phyloP scores from a whole-genome alignment of 257 asterid genomes.

The Cordia subcordata region DNA sequence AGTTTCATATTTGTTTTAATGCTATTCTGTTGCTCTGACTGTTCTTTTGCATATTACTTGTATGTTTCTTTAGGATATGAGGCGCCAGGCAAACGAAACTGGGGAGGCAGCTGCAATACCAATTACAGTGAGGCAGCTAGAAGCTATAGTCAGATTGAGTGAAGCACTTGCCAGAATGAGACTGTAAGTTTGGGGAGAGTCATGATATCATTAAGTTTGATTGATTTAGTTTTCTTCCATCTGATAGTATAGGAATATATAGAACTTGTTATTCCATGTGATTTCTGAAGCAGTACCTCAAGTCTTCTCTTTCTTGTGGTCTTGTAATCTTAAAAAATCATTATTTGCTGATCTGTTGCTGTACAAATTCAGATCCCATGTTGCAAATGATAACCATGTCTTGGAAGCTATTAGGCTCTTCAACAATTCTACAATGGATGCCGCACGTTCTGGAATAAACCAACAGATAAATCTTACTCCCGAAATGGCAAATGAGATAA shows the following conservation, averaged over 20 bases:
- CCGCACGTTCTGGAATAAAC: slow-evolving; percentile 85
- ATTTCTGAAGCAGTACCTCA: neutral
- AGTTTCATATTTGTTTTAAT: neutral
- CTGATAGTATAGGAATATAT: too few relatives aligned
- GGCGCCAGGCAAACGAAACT: slow-evolving; percentile 86
- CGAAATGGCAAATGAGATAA: slow-evolving; percentile 83
- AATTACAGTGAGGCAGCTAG: slow-evolving; percentile 98
- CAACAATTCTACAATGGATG: slow-evolving; percentile 86
- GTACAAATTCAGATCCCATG: slow-evolving; percentile 48
- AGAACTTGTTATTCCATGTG: too few relatives aligned
- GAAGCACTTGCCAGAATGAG: slow-evolving; percentile 94
- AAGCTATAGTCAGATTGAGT: slow-evolving; percentile 92
- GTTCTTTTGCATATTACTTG: neutral
- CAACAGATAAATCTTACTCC: slow-evolving; percentile 83
- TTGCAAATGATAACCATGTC: slow-evolving; percentile 79
- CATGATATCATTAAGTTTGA: neutral
- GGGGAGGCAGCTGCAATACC: slow-evolving; percentile 90
- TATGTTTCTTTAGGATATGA: slow-evolving; percentile 69
- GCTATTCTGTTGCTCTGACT: neutral
- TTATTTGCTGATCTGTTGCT: slow-evolving; percentile 11
- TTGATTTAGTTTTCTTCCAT: neutral
- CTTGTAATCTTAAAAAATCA: neutral
- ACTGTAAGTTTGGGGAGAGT: slow-evolving; percentile 52
- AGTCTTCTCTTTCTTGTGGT: neutral
- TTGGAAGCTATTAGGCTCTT: slow-evolving; percentile 89